Percentiles rank a stretch among this genome's conserved stretches.
These are phyloP conservation scores for Withania somnifera DNA, from an alignment of 305 asterid genomes.

Conservation along the genomic window DNA sequence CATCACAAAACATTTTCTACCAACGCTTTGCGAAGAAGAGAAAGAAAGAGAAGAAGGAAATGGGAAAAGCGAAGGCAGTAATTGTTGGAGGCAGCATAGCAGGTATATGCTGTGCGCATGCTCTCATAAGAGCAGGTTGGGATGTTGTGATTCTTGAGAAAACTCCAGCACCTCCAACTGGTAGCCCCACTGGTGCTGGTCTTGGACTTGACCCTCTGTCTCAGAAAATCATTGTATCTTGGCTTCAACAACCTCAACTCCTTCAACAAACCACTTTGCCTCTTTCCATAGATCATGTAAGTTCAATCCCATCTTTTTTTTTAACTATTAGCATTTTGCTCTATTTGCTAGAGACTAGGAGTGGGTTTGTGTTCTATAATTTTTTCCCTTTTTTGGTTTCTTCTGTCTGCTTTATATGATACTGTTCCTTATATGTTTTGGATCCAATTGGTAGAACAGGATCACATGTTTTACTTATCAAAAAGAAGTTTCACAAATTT, in stretches of 20 bases:
- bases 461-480: too few species aligned
- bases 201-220: conserved; percentile 65
- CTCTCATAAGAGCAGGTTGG: conserved; percentile 69
- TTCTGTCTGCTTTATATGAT: too few species aligned
- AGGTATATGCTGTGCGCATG: conserved; percentile 67
- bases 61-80: conserved; percentile 46
- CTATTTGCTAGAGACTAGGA: neutral
- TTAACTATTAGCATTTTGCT: neutral
- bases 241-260: conserved; percentile 43
- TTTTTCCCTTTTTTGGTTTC: too few species aligned
- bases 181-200: conserved; percentile 81
- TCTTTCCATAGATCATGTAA: conserved; percentile 58
- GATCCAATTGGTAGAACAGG: too few species aligned
- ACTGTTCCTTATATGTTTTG: too few species aligned
- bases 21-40: neutral
- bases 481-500: too few species aligned
- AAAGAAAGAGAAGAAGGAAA: conserved; percentile 15
- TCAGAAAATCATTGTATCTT: conserved; percentile 28
- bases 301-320: neutral
- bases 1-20: too few species aligned
- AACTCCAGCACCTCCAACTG: conserved; percentile 53
- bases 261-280: conserved; percentile 38
- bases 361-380: too few species aligned
- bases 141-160: conserved; percentile 85
- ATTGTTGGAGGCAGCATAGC: conserved; percentile 94